Percentiles rank a stretch among this genome's conserved stretches.
These are phyloP conservation scores for Farysia itapuensis DNA, from an alignment of 1,284 basidiomycete species.

Conservation along the genomic window DNA sequence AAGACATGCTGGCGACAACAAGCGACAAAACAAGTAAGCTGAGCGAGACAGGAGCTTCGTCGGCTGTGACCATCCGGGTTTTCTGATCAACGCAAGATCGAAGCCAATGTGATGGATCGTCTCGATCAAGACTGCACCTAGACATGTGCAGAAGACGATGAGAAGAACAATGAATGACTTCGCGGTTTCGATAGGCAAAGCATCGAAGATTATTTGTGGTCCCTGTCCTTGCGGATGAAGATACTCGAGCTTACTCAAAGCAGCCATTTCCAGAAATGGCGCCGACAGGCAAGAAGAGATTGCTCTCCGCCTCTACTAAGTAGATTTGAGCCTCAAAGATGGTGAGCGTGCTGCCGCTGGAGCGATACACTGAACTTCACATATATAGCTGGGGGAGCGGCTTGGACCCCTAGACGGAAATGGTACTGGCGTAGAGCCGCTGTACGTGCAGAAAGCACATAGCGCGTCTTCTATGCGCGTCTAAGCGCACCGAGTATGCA, in stretches of 20 bases:
- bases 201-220: slow-evolving; percentile 25
- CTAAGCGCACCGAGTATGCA: too few relatives aligned
- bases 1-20: slow-evolving; percentile 6
- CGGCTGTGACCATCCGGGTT: slow-evolving; percentile 22
- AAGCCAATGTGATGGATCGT: slow-evolving; percentile 23
- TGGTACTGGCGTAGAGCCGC: too few relatives aligned
- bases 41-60: slow-evolving; percentile 19
- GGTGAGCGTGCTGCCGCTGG: too few relatives aligned
- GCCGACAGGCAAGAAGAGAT: too few relatives aligned
- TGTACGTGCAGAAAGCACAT: too few relatives aligned
- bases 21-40: slow-evolving; percentile 25
- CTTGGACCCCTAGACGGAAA: too few relatives aligned
- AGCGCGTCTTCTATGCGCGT: too few relatives aligned
- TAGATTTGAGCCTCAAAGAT: too few relatives aligned
- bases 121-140: slow-evolving; percentile 21
- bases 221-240: not conserved
- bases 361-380: too few relatives aligned
- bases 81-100: slow-evolving; percentile 23
- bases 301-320: too few relatives aligned
- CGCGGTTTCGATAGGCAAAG: slow-evolving; percentile 7
- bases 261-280: too few relatives aligned
- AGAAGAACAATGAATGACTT: slow-evolving; percentile 14
- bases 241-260: not conserved
- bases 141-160: slow-evolving; percentile 22
- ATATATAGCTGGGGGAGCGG: too few relatives aligned